These are phyloP conservation scores for Backusella westeae DNA, from an alignment of 192 early-diverging fungal species.

Conservation along the genomic window DNA sequence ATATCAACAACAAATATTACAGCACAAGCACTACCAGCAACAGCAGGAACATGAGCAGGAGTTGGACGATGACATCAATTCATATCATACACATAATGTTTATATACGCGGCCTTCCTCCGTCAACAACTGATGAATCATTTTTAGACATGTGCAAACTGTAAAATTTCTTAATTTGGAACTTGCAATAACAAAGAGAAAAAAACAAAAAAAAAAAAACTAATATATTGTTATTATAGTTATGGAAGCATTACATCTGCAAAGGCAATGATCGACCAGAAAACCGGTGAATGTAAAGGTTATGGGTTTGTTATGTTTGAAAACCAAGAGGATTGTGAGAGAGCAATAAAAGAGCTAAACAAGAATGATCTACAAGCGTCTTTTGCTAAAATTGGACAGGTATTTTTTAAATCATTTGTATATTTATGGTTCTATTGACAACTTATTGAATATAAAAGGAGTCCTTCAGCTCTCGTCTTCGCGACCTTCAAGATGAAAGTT, in stretches of 20 bases:
- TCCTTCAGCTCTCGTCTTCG: constrained; percentile 70
- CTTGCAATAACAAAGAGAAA: constrained; percentile 11
- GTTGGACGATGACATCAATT: background rate
- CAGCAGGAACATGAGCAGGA: constrained; percentile 15
- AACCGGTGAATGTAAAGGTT: constrained; percentile 84
- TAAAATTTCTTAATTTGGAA: constrained; percentile 41
- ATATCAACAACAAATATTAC: background rate
- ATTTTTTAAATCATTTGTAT: background rate
- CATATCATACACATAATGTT: constrained; percentile 63
- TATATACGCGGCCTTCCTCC: constrained; percentile 78
- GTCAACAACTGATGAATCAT: constrained; percentile 64
- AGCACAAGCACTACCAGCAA: background rate
- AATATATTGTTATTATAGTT: constrained; percentile 36
- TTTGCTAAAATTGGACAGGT: constrained; percentile 69
- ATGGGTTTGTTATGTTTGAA: constrained; percentile 87
- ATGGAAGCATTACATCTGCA: constrained; percentile 71
- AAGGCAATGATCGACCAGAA: constrained; percentile 83
- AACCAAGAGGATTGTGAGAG: constrained; percentile 59
- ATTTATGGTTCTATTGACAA: background rate
- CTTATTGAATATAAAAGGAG: constrained; percentile 40
- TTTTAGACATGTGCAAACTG: constrained; percentile 60
- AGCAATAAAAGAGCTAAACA: constrained; percentile 70
- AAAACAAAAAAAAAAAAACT: background rate
- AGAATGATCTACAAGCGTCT: constrained; percentile 66
- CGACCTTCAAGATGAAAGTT: constrained; percentile 68